phyloP scores from a whole-genome alignment of 257 asterid genomes.

The Ocimum tenuiflorum region DNA sequence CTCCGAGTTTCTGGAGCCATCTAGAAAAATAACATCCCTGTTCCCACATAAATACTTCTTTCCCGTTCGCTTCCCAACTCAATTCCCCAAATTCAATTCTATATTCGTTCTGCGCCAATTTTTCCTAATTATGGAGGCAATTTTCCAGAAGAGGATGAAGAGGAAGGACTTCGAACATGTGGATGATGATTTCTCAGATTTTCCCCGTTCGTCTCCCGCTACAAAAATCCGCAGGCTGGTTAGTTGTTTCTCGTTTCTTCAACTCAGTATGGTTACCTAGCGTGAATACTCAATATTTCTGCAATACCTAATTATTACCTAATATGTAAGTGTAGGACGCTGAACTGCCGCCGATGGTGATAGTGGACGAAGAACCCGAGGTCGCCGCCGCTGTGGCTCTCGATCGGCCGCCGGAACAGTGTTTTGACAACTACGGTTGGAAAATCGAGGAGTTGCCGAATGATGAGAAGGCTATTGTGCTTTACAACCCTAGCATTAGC shows the following conservation, averaged over 20 bases:
- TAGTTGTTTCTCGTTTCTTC: background rate
- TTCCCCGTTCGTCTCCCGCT: conserved; percentile 40
- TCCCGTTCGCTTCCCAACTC: background rate
- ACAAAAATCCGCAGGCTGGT: conserved; percentile 68
- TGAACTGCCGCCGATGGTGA: conserved; percentile 40
- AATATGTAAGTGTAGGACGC: conserved; percentile 34
- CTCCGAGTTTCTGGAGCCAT: conserved; percentile 34
- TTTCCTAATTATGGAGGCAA: conserved; percentile 19
- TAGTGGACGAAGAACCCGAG: conserved; percentile 43
- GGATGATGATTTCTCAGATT: conserved; percentile 42
- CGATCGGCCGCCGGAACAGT: no score
- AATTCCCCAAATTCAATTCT: background rate
- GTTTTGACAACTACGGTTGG: no score
- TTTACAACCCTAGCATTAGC: no score
- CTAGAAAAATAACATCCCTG: conserved; percentile 5
- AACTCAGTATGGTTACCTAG: background rate
- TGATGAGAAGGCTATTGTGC: no score
- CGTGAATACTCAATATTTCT: background rate
- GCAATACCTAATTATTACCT: background rate
- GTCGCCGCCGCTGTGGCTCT: conserved; percentile 13
- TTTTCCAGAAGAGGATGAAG: conserved; percentile 35
- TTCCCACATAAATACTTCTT: background rate
- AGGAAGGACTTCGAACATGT: conserved; percentile 48
- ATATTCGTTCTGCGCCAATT: background rate
- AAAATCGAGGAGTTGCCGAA: no score